Conservation (phyloP, 768 basidiomycete species). For the Kwoniella pini region DNA sequence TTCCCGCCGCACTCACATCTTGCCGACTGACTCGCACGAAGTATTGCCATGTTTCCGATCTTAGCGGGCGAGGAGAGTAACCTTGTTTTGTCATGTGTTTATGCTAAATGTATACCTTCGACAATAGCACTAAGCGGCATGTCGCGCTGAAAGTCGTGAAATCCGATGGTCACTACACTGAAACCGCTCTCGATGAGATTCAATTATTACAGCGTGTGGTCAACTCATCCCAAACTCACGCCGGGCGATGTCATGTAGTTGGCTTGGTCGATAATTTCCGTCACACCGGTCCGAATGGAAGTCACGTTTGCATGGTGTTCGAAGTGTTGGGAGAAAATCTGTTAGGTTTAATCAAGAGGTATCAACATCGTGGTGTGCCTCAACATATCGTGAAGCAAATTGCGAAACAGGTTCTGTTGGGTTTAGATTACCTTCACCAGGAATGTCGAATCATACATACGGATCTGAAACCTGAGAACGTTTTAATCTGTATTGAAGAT, state of each 20-base stretch:
- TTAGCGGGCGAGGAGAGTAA: not conserved
- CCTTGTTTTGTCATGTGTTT: not conserved
- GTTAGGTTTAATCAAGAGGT: slow-evolving; percentile 89
- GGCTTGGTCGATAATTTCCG: slow-evolving; percentile 96
- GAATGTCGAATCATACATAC: slow-evolving; percentile 98
- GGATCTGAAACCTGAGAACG: slow-evolving; percentile 97
- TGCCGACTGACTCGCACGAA: too few relatives aligned
- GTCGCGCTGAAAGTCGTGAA: slow-evolving; percentile 99
- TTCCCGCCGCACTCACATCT: not conserved
- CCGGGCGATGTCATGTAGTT: slow-evolving; percentile 91
- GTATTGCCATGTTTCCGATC: too few relatives aligned
- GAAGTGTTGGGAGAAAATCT: slow-evolving; percentile 98
- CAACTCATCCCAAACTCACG: slow-evolving; percentile 75
- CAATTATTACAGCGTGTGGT: slow-evolving; percentile 95
- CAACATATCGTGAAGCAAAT: slow-evolving; percentile 91
- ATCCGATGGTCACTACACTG: slow-evolving; percentile 93
- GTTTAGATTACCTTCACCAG: slow-evolving; percentile 96
- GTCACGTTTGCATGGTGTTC: slow-evolving; percentile 99
- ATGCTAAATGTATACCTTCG: not conserved
- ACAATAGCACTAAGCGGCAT: slow-evolving; percentile 81
- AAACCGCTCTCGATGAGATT: slow-evolving; percentile 98
- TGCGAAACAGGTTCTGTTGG: slow-evolving; percentile 91
- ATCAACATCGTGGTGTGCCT: slow-evolving; percentile 97
- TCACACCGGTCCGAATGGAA: slow-evolving; percentile 94
- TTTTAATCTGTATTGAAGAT: slow-evolving; percentile 93